phyloP scores from a whole-genome alignment of 495 filamentous ascomycete genomes.

The Podospora anserina region DNA sequence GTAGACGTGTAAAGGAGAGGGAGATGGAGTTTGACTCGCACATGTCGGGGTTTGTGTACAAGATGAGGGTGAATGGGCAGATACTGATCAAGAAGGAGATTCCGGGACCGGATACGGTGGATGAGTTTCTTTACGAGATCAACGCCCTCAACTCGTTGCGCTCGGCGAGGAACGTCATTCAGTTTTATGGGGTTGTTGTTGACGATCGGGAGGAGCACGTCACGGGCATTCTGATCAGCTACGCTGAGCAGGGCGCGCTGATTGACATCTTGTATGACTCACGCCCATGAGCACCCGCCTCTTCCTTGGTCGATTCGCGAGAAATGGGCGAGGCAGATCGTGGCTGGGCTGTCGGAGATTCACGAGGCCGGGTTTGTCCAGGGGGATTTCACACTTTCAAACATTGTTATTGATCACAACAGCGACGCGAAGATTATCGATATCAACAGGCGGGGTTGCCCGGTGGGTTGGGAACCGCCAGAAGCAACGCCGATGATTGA shows the following conservation, averaged over 20 bases:
- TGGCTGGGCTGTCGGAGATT: constrained; percentile 84
- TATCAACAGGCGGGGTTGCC: constrained; percentile 94
- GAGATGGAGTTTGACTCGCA: constrained; percentile 84
- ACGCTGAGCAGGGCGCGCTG: constrained; percentile 81
- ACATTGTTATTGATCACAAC: constrained; percentile 85
- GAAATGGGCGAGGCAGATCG: constrained; percentile 90
- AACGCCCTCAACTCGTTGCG: constrained; percentile 84
- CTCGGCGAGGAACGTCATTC: constrained; percentile 73
- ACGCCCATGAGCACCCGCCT: constrained; percentile 41
- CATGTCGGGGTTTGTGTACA: constrained; percentile 96
- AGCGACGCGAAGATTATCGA: constrained; percentile 96
- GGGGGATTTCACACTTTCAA: constrained; percentile 94
- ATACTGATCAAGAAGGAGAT: constrained; percentile 97
- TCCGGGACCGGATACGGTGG: constrained; percentile 90
- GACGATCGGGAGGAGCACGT: constrained; percentile 72
- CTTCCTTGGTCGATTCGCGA: constrained; percentile 75
- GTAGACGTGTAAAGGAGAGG: constrained; percentile 64
- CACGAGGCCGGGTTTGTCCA: constrained; percentile 97
- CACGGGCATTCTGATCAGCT: constrained; percentile 88
- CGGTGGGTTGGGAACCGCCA: constrained; percentile 96
- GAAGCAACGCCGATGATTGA: constrained; percentile 85
- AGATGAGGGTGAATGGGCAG: constrained; percentile 66
- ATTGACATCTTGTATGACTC: constrained; percentile 89
- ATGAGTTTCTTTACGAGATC: constrained; percentile 97
- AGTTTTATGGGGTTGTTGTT: constrained; percentile 84